A percentile compares a stretch with the other conserved stretches of the same genome.
phyloP scores from a whole-genome alignment of 2,329 filamentous ascomycete species.

The Incumbomyces delicatus region DNA sequence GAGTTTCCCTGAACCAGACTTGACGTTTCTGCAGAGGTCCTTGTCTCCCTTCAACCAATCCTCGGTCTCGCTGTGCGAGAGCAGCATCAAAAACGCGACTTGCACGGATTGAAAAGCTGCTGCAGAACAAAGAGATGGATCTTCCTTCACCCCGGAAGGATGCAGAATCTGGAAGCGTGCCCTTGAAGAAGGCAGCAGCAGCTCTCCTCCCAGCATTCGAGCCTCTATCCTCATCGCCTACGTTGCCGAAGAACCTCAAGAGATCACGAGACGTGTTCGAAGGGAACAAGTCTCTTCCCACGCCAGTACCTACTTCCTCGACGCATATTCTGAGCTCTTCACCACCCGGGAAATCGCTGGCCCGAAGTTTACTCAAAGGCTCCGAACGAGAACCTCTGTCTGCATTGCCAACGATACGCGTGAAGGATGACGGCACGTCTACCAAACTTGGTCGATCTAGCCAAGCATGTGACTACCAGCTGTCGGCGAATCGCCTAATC shows the following conservation, averaged over 20 bases:
- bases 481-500: conserved; percentile 83
- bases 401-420: conserved; percentile 69
- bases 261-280: conserved; percentile 36
- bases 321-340: conserved; percentile 79
- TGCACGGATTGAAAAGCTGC: neutral
- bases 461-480: conserved; percentile 89
- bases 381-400: conserved; percentile 77
- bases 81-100: conserved; percentile 3
- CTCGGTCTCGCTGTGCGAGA: neutral
- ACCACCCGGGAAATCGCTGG: conserved; percentile 48
- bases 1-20: neutral
- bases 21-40: neutral
- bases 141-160: conserved; percentile 4
- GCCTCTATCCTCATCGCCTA: conserved; percentile 39
- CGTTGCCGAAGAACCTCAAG: conserved; percentile 38
- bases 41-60: neutral
- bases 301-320: conserved; percentile 85
- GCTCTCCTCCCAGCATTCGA: conserved; percentile 41
- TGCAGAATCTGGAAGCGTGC: conserved; percentile 24
- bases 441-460: conserved; percentile 86
- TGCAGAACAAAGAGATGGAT: conserved; percentile 8
- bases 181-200: conserved; percentile 36
- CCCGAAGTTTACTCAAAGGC: conserved; percentile 49
- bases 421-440: conserved; percentile 70
- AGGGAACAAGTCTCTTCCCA: conserved; percentile 53